Conservation (phyloP, 768 basidiomycete species). For the Tephrocybe sp. region DNA sequence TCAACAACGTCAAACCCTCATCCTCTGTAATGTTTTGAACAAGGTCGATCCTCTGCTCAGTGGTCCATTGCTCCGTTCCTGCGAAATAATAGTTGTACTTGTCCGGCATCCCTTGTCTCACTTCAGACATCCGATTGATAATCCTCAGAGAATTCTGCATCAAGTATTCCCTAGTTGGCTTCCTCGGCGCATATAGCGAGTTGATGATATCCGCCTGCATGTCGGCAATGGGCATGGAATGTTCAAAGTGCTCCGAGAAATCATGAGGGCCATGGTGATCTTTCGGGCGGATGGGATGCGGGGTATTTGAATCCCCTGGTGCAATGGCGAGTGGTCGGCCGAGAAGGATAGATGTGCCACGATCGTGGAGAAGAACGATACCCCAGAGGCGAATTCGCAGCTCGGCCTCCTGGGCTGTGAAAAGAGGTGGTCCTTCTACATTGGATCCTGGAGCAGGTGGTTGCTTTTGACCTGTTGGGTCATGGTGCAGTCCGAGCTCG, state of each 20-base stretch:
- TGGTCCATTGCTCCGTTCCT: conserved; percentile 74
- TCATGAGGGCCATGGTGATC: conserved; percentile 34
- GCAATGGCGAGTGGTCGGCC: conserved; percentile 82
- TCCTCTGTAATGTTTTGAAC: conserved; percentile 77
- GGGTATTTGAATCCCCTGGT: conserved; percentile 81
- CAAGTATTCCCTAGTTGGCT: conserved; percentile 64
- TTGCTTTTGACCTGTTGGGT: conserved; percentile 64
- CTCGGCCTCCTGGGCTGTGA: conserved; percentile 75
- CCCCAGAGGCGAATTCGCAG: conserved; percentile 82
- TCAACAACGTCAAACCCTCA: conserved; percentile 78
- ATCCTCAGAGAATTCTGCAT: conserved; percentile 79
- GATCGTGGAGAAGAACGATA: conserved; percentile 82
- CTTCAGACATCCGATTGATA: conserved; percentile 72
- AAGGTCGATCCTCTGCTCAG: conserved; percentile 61
- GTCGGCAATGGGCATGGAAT: conserved; percentile 72
- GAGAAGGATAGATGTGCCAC: conserved; percentile 84
- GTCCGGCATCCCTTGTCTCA: conserved; percentile 66
- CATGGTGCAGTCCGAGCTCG: conserved; percentile 85
- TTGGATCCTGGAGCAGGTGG: conserved; percentile 28
- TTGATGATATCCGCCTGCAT: conserved; percentile 91
- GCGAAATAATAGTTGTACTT: conserved; percentile 71
- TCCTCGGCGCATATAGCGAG: conserved; percentile 74
- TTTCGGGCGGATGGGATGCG: conserved; percentile 55
- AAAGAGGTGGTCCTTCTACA: conserved; percentile 24
- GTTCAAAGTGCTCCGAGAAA: conserved; percentile 77